These are phyloP conservation scores for Dioscorea dumetorum DNA, from an alignment of 106 monocot species.

Conservation along the genomic window DNA sequence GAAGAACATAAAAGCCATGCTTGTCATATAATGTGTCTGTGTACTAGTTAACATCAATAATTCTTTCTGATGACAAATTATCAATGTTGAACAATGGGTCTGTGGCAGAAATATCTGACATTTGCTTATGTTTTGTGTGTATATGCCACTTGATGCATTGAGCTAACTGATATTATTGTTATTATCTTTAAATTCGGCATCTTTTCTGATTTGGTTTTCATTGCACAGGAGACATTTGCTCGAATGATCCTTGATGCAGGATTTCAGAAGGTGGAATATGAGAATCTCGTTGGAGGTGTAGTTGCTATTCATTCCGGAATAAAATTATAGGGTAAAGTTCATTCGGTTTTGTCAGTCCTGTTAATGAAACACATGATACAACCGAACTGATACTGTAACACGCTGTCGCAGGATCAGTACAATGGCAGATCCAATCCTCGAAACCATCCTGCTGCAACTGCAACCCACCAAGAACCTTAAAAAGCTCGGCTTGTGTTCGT, in stretches of 20 bases:
- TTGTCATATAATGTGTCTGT: too few species aligned
- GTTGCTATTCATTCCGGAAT: slow-evolving; percentile 92
- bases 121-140: not conserved
- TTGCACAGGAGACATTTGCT: slow-evolving; percentile 73
- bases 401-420: too few species aligned
- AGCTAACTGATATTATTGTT: not conserved
- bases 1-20: too few species aligned
- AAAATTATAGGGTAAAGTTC: slow-evolving; percentile 29
- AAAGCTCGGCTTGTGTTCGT: too few species aligned
- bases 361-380: too few species aligned
- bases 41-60: too few species aligned
- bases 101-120: not conserved
- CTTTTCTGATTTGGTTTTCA: not conserved
- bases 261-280: slow-evolving; percentile 86
- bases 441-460: too few species aligned
- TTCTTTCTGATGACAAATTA: too few species aligned
- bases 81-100: too few species aligned
- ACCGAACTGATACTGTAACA: too few species aligned
- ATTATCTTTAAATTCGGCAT: not conserved
- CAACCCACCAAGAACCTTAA: too few species aligned
- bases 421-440: too few species aligned
- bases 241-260: slow-evolving; percentile 79
- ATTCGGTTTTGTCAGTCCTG: not conserved
- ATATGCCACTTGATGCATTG: not conserved
- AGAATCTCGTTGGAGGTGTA: slow-evolving; percentile 90